phyloP scores from a whole-genome alignment of 352 stramenopile genomes.

The Globisporangium megalacanthum region DNA sequence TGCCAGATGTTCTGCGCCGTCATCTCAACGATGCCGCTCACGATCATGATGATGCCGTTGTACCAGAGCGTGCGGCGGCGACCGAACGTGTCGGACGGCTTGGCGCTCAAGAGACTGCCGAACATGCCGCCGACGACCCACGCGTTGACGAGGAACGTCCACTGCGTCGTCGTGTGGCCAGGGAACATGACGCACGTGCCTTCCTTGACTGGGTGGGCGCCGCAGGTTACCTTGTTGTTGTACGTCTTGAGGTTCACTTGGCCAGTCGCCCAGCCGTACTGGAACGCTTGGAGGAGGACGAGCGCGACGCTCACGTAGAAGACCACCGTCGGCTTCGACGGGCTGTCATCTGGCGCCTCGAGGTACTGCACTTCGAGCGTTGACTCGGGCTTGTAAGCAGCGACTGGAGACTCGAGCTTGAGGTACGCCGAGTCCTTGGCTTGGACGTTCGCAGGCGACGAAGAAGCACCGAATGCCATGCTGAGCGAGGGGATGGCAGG shows the following conservation, averaged over 20 bases:
- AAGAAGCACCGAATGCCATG: constrained; percentile 2
- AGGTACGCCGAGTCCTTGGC: neutral
- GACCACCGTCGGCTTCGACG: constrained; percentile 13
- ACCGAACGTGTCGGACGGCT: constrained; percentile 25
- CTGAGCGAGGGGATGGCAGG: neutral
- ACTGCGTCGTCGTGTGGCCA: constrained; percentile 26
- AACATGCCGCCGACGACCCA: constrained; percentile 44
- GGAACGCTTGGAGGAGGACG: constrained; percentile 35
- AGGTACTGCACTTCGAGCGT: constrained; percentile 4
- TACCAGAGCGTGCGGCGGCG: constrained; percentile 21
- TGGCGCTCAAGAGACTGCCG: constrained; percentile 22
- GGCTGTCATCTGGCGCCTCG: neutral
- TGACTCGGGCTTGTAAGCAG: neutral
- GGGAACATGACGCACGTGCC: constrained; percentile 32
- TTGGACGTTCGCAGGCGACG: neutral
- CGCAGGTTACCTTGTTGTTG: constrained; percentile 25
- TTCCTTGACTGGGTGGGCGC: constrained; percentile 13
- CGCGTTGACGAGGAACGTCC: constrained; percentile 27
- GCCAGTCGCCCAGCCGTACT: constrained; percentile 47
- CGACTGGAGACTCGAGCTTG: constrained; percentile 9
- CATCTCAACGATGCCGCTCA: constrained; percentile 22
- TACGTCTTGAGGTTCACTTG: constrained; percentile 52
- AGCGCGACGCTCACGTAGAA: constrained; percentile 15
- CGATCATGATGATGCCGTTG: constrained; percentile 31
- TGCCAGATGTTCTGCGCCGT: constrained; percentile 19